These are phyloP conservation scores for Trametes coccinea DNA, from an alignment of 768 basidiomycete species.

Conservation along the genomic window DNA sequence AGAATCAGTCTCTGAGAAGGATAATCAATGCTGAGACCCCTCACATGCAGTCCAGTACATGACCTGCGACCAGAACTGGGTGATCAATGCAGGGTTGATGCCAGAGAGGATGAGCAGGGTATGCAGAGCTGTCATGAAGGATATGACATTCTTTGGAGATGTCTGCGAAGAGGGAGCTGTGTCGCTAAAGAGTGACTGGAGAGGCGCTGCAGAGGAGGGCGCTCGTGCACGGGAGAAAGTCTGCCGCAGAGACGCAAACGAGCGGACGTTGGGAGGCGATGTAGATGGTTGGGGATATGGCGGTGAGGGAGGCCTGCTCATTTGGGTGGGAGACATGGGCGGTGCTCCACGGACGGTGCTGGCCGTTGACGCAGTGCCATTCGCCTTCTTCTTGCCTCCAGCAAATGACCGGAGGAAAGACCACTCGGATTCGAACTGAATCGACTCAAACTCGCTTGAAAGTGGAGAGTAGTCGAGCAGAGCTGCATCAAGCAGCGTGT, in stretches of 20 bases:
- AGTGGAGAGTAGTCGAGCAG: constrained; percentile 81
- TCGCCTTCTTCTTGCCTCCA: constrained; percentile 54
- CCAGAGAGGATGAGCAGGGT: constrained; percentile 82
- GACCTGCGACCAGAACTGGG: constrained; percentile 96
- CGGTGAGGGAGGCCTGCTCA: constrained; percentile 53
- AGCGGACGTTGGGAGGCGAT: constrained; percentile 45
- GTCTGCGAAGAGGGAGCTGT: constrained; percentile 34
- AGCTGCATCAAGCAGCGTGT: constrained; percentile 78
- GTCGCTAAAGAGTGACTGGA: constrained; percentile 49
- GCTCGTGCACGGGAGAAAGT: constrained; percentile 57
- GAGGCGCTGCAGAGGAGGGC: constrained; percentile 44
- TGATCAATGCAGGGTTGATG: constrained; percentile 83
- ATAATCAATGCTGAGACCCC: constrained; percentile 29
- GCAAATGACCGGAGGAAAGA: constrained; percentile 77
- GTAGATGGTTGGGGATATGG: constrained; percentile 44
- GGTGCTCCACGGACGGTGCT: constrained; percentile 35
- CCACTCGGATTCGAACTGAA: constrained; percentile 98
- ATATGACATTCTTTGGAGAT: constrained; percentile 57
- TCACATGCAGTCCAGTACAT: constrained; percentile 97
- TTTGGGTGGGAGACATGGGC: constrained; percentile 50
- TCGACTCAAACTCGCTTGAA: constrained; percentile 73
- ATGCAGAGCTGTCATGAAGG: constrained; percentile 84
- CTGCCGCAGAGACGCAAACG: constrained; percentile 68
- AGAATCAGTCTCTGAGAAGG: constrained; percentile 4
- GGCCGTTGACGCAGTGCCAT: constrained; percentile 6